Conservation (phyloP, 1,284 basidiomycete species). For the Ustilago loliicola region DNA sequence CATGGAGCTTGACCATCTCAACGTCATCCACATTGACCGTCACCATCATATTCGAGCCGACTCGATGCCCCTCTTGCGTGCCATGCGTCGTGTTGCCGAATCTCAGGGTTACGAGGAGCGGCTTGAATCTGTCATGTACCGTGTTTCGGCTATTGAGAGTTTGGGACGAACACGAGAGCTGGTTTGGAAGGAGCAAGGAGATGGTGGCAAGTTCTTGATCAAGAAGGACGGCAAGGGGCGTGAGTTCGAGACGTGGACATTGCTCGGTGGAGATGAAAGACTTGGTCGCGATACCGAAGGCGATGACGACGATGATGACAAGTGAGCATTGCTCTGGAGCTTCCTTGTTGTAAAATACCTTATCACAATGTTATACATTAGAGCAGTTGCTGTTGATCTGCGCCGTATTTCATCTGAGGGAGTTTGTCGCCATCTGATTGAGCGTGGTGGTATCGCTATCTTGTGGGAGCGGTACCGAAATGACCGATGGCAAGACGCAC, state of each 20-base stretch:
- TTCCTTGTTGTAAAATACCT: background rate
- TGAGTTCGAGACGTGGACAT: slow-evolving; percentile 60
- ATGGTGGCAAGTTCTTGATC: slow-evolving; percentile 60
- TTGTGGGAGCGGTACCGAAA: background rate
- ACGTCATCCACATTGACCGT: slow-evolving; percentile 62
- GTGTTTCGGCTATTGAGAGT: slow-evolving; percentile 63
- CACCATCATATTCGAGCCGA: slow-evolving; percentile 65
- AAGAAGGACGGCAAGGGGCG: slow-evolving; percentile 59
- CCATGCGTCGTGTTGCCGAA: slow-evolving; percentile 58
- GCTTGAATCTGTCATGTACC: slow-evolving; percentile 65
- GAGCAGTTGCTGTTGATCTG: background rate
- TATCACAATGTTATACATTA: background rate
- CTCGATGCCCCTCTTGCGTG: slow-evolving; percentile 63
- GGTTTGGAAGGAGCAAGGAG: slow-evolving; percentile 66
- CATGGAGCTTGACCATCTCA: slow-evolving; percentile 60
- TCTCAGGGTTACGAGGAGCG: slow-evolving; percentile 57
- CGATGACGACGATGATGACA: slow-evolving; percentile 18
- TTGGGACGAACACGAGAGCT: slow-evolving; percentile 59
- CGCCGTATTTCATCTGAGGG: background rate
- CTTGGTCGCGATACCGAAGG: slow-evolving; percentile 55
- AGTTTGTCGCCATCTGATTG: background rate
- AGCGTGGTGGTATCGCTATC: background rate
- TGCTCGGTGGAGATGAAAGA: slow-evolving; percentile 65
- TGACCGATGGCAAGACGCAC: background rate
- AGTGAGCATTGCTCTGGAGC: background rate